phyloP scores from a whole-genome alignment of 208 protist species.

The Wallacemonas collosoma region DNA sequence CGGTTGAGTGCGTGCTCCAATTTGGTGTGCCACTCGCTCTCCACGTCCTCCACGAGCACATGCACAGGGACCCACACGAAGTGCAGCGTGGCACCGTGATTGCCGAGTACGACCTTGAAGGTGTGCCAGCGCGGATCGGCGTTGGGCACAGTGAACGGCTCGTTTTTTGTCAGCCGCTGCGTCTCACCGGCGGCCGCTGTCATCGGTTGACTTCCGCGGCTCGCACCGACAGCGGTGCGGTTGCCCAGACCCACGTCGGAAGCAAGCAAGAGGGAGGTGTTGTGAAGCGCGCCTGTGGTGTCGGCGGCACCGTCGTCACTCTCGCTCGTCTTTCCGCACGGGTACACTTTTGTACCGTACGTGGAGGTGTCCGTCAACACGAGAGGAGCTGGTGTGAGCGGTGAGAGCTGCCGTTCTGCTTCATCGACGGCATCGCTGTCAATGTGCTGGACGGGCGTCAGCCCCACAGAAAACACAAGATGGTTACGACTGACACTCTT shows the following conservation, averaged over 20 bases:
- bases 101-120: constrained; percentile 47
- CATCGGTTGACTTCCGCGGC: not conserved
- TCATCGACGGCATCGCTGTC: not conserved
- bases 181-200: not conserved
- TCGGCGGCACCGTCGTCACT: not conserved
- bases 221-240: not conserved
- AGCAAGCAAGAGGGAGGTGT: not conserved
- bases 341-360: constrained; percentile 56
- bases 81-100: constrained; percentile 52
- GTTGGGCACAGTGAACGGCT: constrained; percentile 43
- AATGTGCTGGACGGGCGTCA: constrained; percentile 11
- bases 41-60: constrained; percentile 53
- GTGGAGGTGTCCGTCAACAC: constrained; percentile 73
- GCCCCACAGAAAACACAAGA: constrained; percentile 52
- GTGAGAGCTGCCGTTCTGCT: constrained; percentile 3
- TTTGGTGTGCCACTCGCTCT: constrained; percentile 38
- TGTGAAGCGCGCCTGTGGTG: not conserved
- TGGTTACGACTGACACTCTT: constrained; percentile 82
- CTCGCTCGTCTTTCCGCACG: constrained; percentile 16
- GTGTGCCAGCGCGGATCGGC: constrained; percentile 36
- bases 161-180: constrained; percentile 24
- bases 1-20: constrained; percentile 42
- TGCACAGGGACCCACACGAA: constrained; percentile 54
- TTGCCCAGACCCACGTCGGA: constrained; percentile 5
- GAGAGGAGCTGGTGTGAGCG: constrained; percentile 35